A percentile compares a stretch with the other conserved stretches of the same genome.
These are phyloP conservation scores for Thielaviopsis musarum DNA, from an alignment of 2,329 filamentous ascomycete genomes.

Conservation along the genomic window DNA sequence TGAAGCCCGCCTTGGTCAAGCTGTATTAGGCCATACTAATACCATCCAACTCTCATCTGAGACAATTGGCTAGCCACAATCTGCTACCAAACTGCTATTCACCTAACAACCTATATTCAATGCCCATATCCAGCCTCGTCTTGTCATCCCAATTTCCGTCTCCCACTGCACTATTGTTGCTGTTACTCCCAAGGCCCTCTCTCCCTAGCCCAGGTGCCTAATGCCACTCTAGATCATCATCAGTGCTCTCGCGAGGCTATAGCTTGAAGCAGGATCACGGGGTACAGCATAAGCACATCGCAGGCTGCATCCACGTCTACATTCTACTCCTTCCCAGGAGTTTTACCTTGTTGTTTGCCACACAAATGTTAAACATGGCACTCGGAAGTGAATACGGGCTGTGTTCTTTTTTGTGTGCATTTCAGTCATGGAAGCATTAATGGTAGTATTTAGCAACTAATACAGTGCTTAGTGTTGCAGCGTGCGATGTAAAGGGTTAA, in stretches of 20 bases:
- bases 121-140: background rate
- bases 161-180: no score
- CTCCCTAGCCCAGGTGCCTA: no score
- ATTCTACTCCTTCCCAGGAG: background rate
- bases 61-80: background rate
- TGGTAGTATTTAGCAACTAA: no score
- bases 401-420: no score
- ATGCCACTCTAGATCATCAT: no score
- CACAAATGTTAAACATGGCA: background rate
- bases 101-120: no score
- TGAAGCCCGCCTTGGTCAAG: background rate
- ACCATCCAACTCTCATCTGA: background rate
- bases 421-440: no score
- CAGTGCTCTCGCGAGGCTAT: no score
- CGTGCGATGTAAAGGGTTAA: no score
- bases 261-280: background rate
- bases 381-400: background rate
- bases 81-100: no score
- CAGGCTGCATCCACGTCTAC: background rate
- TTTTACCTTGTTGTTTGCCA: background rate
- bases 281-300: background rate
- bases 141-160: background rate
- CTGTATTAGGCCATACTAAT: background rate
- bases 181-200: no score
- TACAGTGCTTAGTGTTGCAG: no score